Base-by-base conservation (phyloP, 768 basidiomycete genomes). In the Russula ochroleuca region DNA sequence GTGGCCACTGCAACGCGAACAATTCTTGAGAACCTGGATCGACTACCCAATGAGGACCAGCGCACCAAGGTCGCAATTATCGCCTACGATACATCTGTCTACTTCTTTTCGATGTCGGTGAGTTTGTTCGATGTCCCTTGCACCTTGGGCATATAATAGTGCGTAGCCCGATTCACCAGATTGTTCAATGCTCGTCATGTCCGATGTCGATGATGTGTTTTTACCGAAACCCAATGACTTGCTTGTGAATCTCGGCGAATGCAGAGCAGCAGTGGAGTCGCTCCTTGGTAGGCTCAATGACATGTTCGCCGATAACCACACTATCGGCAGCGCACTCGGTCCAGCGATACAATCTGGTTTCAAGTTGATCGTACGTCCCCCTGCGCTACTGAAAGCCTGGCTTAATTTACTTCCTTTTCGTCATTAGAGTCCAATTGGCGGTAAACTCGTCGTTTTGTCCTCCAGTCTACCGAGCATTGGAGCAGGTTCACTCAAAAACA, bases 251-350 rank as follows among this genome's bases (percentile, higher is more conserved):
- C 78, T 98, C 64, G 82, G 85, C 14, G 97, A 98, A 76, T 82
- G 88, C 11, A 85, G 90, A 47, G 77, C 84, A 0, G 85, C 88
- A 2, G 76, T 98, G 51, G 96, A 98, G 73, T 76, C 80, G 17
- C 82, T 99, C 25, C 82, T 99, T 1, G 84, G 86, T 19, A 79
- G 89, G 58, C 81, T 99, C 60, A 90, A 87, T 69, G 96, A 95
- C 61, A 98, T 99, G 96, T 99, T 98, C 84, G 85, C 90, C 74
- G 96, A 98, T n/a, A 93, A 92, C 65, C 88, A 87, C 71, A 87
- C 87, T 33, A 86, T 95, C 62, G 96, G 95, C 3, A 95, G 91
- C 74, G 97, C 97, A 2, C 78, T 98, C 70, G 95, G 97, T 31
- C 92, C 96, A 19, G 97, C 93, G 31, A 77, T 98, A 48, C 94